Evolutionary conservation across 2,329 filamentous ascomycete genomes (phyloP).

Genomic region (Iodosphaeria phyllophila): DNA sequence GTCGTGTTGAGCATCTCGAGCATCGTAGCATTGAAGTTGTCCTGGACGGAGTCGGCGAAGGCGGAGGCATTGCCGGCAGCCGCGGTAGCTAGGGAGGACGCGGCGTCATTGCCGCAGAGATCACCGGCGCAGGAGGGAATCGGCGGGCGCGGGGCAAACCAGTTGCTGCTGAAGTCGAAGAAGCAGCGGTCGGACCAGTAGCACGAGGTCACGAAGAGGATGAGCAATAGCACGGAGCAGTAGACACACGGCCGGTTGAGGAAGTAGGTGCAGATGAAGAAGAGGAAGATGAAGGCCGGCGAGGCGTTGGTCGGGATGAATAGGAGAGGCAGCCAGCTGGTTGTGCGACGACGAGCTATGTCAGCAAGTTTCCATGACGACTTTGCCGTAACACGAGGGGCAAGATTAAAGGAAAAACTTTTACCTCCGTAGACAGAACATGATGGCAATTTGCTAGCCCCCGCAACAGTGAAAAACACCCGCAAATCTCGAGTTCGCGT

Average conservation of each 20-base stretch:
- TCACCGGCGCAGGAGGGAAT: slow-evolving; percentile 11
- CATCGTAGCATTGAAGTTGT: slow-evolving; percentile 28
- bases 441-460: too few relatives aligned
- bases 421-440: slow-evolving; percentile 50
- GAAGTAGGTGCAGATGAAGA: slow-evolving; percentile 87
- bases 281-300: slow-evolving; percentile 69
- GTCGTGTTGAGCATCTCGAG: slow-evolving; percentile 48
- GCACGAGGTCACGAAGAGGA: slow-evolving; percentile 82
- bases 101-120: neutral
- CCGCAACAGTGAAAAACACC: too few relatives aligned
- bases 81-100: neutral
- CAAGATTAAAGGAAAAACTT: slow-evolving; percentile 6
- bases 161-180: slow-evolving; percentile 81
- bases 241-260: slow-evolving; percentile 95
- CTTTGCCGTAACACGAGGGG: neutral
- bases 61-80: slow-evolving; percentile 7
- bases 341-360: neutral
- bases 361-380: slow-evolving; percentile 1
- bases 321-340: slow-evolving; percentile 69
- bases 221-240: slow-evolving; percentile 86
- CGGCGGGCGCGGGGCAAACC: slow-evolving; percentile 66
- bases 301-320: slow-evolving; percentile 79
- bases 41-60: slow-evolving; percentile 13
- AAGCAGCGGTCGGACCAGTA: slow-evolving; percentile 83
- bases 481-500: too few relatives aligned